Percentiles rank a stretch among this genome's conserved stretches.
Evolutionary conservation across 164 flowering plant species (phyloP).

Genomic region (Kalanchoe fedtschenkoi): DNA sequence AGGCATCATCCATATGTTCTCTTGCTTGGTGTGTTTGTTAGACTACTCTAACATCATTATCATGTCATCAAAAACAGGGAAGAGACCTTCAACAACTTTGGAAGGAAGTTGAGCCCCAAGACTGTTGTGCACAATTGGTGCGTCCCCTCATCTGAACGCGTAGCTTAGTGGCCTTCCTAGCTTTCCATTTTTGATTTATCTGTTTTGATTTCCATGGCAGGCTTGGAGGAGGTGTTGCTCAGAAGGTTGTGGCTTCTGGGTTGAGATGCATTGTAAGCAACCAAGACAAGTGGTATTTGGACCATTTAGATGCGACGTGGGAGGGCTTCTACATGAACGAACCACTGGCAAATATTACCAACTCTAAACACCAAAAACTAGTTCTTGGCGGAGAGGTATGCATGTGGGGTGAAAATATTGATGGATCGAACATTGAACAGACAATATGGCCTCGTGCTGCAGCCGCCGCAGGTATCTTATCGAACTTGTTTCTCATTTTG

Average conservation of each 20-base stretch:
- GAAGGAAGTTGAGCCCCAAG: constrained; percentile 49
- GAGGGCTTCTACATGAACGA: constrained; percentile 56
- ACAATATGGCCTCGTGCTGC: constrained; percentile 96
- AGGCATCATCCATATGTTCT: background rate
- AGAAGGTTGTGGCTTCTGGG: constrained; percentile 54
- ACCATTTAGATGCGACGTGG: constrained; percentile 67
- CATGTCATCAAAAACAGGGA: constrained; percentile 43
- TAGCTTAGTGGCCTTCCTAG: background rate
- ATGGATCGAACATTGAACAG: constrained; percentile 67
- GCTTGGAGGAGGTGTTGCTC: constrained; percentile 68
- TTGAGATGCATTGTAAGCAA: constrained; percentile 81
- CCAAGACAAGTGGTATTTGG: constrained; percentile 82
- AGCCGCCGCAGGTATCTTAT: constrained; percentile 79
- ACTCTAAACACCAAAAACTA: constrained; percentile 39
- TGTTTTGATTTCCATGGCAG: constrained; percentile 15
- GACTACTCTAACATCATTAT: background rate
- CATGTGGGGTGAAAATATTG: constrained; percentile 82
- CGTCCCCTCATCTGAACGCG: constrained; percentile 4
- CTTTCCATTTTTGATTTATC: background rate
- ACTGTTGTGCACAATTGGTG: constrained; percentile 91
- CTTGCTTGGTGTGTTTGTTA: background rate
- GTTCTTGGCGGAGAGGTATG: constrained; percentile 85
- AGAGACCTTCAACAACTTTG: constrained; percentile 81
- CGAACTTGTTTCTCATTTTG: background rate
- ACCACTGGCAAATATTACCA: constrained; percentile 55